phyloP scores from a whole-genome alignment of 2,329 filamentous ascomycete species.

The Knoxdaviesia capensis region DNA sequence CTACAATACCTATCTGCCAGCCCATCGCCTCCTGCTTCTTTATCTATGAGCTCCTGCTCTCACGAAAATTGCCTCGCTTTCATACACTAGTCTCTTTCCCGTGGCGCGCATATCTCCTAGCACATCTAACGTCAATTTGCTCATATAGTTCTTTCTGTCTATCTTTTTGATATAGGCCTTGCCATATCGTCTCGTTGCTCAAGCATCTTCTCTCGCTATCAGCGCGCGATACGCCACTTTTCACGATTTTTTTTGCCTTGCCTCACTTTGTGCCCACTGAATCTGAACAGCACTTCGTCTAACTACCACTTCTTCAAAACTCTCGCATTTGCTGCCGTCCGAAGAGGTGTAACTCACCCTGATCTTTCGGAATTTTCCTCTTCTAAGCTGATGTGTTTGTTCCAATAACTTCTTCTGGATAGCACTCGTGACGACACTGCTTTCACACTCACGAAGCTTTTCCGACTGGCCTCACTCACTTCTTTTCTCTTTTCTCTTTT shows the following conservation, averaged over 20 bases:
- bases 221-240: too few species aligned
- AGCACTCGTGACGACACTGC: too few species aligned
- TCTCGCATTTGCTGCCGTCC: not conserved
- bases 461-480: not conserved
- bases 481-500: not conserved
- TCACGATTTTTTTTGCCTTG: not conserved
- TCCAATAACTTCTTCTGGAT: not conserved
- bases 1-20: too few species aligned
- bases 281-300: not conserved
- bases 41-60: too few species aligned
- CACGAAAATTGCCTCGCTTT: too few species aligned
- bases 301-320: too few species aligned
- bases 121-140: too few species aligned
- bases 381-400: not conserved
- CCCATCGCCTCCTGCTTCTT: too few species aligned
- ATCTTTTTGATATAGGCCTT: not conserved
- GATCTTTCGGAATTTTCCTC: not conserved
- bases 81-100: too few species aligned
- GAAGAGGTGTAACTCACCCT: not conserved
- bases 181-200: slow-evolving; percentile 1
- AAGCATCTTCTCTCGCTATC: not conserved
- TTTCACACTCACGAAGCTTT: too few species aligned
- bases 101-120: too few species aligned
- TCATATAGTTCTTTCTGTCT: not conserved
- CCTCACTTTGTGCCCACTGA: not conserved